Evolutionary conservation across 352 stramenopile species (phyloP), one percentile per base, ranked within the genome.

Genomic region (Pythium biforme): DNA sequence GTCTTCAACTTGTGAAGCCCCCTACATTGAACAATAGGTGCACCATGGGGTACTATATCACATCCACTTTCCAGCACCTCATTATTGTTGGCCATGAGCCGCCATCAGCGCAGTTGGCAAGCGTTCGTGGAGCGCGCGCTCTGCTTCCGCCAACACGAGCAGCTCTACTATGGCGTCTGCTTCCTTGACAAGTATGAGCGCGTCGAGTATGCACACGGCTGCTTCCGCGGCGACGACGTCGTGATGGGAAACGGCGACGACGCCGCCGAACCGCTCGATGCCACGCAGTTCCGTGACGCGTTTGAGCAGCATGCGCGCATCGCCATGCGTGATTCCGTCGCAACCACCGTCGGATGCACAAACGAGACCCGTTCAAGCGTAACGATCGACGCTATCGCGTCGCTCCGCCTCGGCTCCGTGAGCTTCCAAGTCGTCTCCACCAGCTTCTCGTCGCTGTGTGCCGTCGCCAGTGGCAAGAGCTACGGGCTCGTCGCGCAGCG

Each of bases 161-260:
- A 76, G 37, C 59, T 87, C 22, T 88, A 84, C 68, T 62, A 81
- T 52, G 81, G 77, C 31, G 62, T 84, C 34, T 81, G 74, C 55
- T 70, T 85, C 57, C 57, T 88, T 45, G 70, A 64, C 20, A 64
- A 64, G 29, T 62, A 64, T 17, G 76, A 68, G 23, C 49, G 56
- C 26, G 39, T 86, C 23, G 75, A 79, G 60, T 87, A 75, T 46
- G 43, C 55, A 19, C 62, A 78, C 34, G 81, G 79, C 33, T 83
- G 77, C 69, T 87, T 90, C 62, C 59, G 17, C 19, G n/a, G 27
- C 46, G 54, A 59, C 47, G 20, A 69, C 19, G 48, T 69, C 40
- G 12, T 54, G 34, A 41, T 63, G 19, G 62, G 40, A 20, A 49
- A 49, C 31, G 49, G 56, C 17, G 15, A 47, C n/a, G 54, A 39